These are phyloP conservation scores for Phlegmacium glaucopus DNA, from an alignment of 768 basidiomycete genomes.

Conservation along the genomic window DNA sequence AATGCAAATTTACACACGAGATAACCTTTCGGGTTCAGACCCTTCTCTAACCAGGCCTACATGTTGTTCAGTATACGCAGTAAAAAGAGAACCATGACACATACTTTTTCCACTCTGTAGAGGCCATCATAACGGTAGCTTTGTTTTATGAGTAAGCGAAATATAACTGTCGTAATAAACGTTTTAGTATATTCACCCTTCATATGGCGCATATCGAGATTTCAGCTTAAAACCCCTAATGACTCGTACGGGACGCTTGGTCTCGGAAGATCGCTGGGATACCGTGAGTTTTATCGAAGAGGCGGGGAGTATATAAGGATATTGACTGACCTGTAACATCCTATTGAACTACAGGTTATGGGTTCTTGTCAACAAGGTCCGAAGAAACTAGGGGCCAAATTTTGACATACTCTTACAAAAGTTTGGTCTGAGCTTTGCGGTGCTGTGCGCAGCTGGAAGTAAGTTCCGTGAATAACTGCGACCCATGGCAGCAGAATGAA, in stretches of 20 bases:
- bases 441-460: constrained; percentile 79
- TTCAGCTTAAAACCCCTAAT: constrained; percentile 79
- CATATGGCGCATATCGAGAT: constrained; percentile 72
- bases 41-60: constrained; percentile 74
- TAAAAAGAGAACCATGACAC: constrained; percentile 1
- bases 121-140: constrained; percentile 93
- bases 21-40: constrained; percentile 64
- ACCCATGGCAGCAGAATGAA: background rate
- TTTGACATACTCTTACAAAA: constrained; percentile 46
- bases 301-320: background rate
- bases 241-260: constrained; percentile 79
- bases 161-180: background rate
- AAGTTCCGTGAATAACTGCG: background rate
- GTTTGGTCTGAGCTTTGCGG: constrained; percentile 82
- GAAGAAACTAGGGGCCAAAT: constrained; percentile 27
- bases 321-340: constrained; percentile 50
- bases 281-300: background rate
- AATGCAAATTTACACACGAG: constrained; percentile 86
- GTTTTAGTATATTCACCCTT: constrained; percentile 49
- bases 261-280: constrained; percentile 70
- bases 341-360: constrained; percentile 50
- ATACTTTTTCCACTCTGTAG: constrained; percentile 72
- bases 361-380: background rate
- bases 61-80: background rate
- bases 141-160: too few relatives aligned